A percentile compares a stretch with the other conserved stretches of the same genome.
Conservation (phyloP, 305 asterid species). For the Fraxinus platypoda region DNA sequence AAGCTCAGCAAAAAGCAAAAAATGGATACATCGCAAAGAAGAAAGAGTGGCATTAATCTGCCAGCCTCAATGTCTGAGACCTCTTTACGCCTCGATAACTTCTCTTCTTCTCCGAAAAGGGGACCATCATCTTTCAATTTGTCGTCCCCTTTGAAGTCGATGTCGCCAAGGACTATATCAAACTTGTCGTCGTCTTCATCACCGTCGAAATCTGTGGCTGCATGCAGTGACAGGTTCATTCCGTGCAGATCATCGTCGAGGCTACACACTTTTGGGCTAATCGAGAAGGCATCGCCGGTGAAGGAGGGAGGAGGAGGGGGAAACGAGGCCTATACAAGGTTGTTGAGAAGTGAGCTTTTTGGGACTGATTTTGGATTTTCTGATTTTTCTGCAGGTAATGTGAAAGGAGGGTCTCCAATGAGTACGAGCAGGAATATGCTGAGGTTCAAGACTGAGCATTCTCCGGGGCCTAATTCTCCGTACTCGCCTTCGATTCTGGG, state of each 20-base stretch:
- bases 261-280: constrained; percentile 87
- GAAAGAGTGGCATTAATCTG: constrained; percentile 82
- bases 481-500: constrained; percentile 80
- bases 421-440: constrained; percentile 91
- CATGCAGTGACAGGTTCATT: constrained; percentile 90
- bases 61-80: constrained; percentile 81
- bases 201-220: constrained; percentile 54
- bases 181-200: constrained; percentile 77
- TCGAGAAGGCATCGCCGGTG: constrained; percentile 75
- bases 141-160: constrained; percentile 75
- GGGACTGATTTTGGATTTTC: constrained; percentile 82
- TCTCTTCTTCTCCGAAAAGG: constrained; percentile 29
- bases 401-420: constrained; percentile 57
- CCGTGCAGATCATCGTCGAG: constrained; percentile 98
- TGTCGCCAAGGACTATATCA: constrained; percentile 93
- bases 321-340: constrained; percentile 75
- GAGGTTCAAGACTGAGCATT: constrained; percentile 85
- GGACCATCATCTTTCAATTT: constrained; percentile 24
- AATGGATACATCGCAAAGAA: constrained; percentile 68
- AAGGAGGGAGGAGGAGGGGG: constrained; percentile 75
- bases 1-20: not conserved
- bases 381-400: constrained; percentile 80
- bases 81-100: constrained; percentile 60
- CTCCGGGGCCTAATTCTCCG: constrained; percentile 73
- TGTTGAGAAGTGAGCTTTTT: constrained; percentile 79